phyloP scores from a whole-genome alignment of 108 stramenopile species.

The Cyclotella baltica region DNA sequence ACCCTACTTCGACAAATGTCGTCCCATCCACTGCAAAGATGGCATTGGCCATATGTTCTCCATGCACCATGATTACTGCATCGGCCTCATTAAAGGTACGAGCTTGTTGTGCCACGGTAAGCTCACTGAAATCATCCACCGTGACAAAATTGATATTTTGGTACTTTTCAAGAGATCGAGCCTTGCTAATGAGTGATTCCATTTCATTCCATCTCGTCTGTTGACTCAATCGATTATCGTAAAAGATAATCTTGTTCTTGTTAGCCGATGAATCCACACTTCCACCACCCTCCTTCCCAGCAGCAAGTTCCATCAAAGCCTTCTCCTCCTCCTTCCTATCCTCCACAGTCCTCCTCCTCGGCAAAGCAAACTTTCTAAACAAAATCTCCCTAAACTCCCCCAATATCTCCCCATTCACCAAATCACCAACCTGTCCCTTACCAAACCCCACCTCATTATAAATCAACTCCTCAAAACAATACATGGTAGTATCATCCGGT shows the following conservation, averaged over 20 bases:
- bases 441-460: constrained; percentile 43
- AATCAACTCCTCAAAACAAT: constrained; percentile 41
- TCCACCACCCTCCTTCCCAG: constrained; percentile 7
- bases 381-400: constrained; percentile 38
- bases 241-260: constrained; percentile 46
- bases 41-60: constrained; percentile 46
- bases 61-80: constrained; percentile 53
- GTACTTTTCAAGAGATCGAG: constrained; percentile 37
- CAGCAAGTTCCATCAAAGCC: not conserved
- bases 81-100: constrained; percentile 45
- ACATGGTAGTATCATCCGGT: constrained; percentile 34
- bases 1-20: constrained; percentile 51
- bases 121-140: constrained; percentile 34
- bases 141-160: constrained; percentile 40
- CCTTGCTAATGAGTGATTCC: constrained; percentile 42
- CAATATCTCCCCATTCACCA: constrained; percentile 37
- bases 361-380: constrained; percentile 44
- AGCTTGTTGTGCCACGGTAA: constrained; percentile 50
- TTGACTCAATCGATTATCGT: constrained; percentile 42
- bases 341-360: constrained; percentile 32
- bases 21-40: constrained; percentile 55
- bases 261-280: not conserved
- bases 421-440: constrained; percentile 18
- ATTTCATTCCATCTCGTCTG: constrained; percentile 44
- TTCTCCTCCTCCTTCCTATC: constrained; percentile 6